Evolutionary conservation across 2,329 filamentous ascomycete genomes (phyloP).

Genomic region (Graphilbum fragrans): DNA sequence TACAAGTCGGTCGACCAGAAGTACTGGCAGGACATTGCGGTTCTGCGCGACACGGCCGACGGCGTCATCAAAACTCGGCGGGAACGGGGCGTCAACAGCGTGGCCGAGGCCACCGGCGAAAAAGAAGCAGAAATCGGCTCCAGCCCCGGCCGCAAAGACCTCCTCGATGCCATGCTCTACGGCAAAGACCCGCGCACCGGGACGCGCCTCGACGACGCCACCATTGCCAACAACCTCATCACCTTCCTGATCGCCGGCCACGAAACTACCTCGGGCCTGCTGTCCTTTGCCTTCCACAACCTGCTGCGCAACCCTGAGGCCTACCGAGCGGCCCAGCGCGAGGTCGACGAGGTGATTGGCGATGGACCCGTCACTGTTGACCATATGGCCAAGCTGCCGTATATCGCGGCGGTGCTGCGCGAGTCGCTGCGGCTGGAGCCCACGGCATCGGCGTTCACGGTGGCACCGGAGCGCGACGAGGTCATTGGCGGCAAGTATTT

Average conservation of each 20-base stretch:
- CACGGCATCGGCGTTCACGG: conserved; percentile 44
- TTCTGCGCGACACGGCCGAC: conserved; percentile 40
- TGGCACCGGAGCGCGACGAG: conserved; percentile 40
- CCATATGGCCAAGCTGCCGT: conserved; percentile 52
- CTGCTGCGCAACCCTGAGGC: conserved; percentile 50
- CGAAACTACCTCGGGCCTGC: conserved; percentile 56
- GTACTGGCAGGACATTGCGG: conserved; percentile 40
- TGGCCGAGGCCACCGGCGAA: conserved; percentile 21
- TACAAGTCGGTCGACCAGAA: conserved; percentile 35
- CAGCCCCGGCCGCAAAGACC: conserved; percentile 42
- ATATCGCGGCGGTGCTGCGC: conserved; percentile 51
- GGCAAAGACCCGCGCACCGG: conserved; percentile 57
- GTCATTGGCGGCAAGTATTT: conserved; percentile 50
- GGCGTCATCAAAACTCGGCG: conserved; percentile 56
- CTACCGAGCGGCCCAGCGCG: conserved; percentile 49
- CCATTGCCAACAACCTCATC: conserved; percentile 58
- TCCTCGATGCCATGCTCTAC: conserved; percentile 58
- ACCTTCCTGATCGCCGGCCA: conserved; percentile 62
- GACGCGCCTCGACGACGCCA: conserved; percentile 47
- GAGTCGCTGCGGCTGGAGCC: conserved; percentile 54
- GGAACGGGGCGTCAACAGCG: background rate
- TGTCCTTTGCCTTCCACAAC: conserved; percentile 54
- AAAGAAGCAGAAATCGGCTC: conserved; percentile 32
- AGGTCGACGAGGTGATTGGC: conserved; percentile 56
- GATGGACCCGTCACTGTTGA: conserved; percentile 43